Evolutionary conservation across 352 stramenopile genomes (phyloP), one percentile per base, ranked within the genome.

Genomic region (Globisporangium ultimum): DNA sequence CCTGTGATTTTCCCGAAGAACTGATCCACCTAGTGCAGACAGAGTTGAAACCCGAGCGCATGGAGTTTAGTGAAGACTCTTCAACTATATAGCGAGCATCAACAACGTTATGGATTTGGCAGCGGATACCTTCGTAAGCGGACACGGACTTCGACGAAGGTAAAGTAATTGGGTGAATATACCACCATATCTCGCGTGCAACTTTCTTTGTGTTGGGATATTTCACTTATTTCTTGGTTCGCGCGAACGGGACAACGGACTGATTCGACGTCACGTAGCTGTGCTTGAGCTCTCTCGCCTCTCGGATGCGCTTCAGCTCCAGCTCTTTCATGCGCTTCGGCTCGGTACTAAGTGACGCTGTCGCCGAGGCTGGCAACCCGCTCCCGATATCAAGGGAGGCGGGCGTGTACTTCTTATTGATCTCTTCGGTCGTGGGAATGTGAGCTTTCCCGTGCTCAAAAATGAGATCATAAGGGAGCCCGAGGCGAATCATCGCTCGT

Each of bases 401-500:
- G 4, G 75, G 80, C n/a, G 58, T 84, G 58, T 84, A 92, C 58
- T 84, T 88, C 20, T 48, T 46, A 14, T 60, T 32, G 45, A 88
- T 72, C 59, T 90, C 78, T 0, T 62, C 58, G 3, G 53, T 9
- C 6, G 68, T 87, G 20, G 67, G 68, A 8, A 77, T 64, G 41
- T 87, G 80, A 6, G 74, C 32, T 53, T 64, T 48, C 17, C 83
- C 83, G 32, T 93, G 83, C 45, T 89, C 79, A 34, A 93, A 93
- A 10, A 93, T 61, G 52, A 93, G 64, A 22, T 80, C 80, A 57
- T 93, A 93, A 5, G 80, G 74, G 2, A 93, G 57, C 17, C 83
- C 83, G 43, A 73, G 67, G 0, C 75, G 77, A 4, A 87, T 20
- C 66, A 88, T 67, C 13, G 74, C 76, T 13, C 78, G 61, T 54